Base-by-base conservation (phyloP, 2,329 filamentous ascomycete genomes). In the Colletotrichum godetiae region DNA sequence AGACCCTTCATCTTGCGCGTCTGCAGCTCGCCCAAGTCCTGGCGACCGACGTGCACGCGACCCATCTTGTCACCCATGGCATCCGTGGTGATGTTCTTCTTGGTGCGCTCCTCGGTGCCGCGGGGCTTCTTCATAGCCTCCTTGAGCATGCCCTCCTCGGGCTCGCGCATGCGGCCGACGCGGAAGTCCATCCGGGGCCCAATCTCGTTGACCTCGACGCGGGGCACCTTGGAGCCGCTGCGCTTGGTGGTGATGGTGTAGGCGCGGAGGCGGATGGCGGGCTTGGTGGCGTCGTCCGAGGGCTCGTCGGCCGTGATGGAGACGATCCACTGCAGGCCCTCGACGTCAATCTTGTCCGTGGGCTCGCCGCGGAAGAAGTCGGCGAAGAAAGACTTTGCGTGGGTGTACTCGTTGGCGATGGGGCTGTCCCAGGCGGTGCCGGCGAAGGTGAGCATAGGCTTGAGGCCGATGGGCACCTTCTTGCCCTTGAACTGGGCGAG, bases 1-100 rank as follows among this genome's bases (percentile, higher is more conserved):
- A 99, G 84, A 77, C 95, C 97, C 91, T 99, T 99, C 95, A 99
- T 98, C 91, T 99, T 99, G 81, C 97, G 92, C 66, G 95, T 97
- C 88, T 99, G 97, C 83, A 99, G 84, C 78, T 93, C 90, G 80
- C 88, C 88, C 72, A 99, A 89, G 85, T 99, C 95, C 85, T 98
- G 95, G 86, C 93, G 95, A 80, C 94, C 95, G 73, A 97, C 84
- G 83, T 99, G 97, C 75, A 99, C 93, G 78, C 95, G 92, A 75
- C 96, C 97, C 76, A 98, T 89, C 92, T 98, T 98, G 85, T 99
- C 97, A 81, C 97, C 97, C 86, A 99, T 95, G 56, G 92, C 84
- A 82, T 98, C 95, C 70, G 94, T 97, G 67, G 92, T 90, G 78
- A 99, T 93, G 84, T 99, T 99, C 93, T 99, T 99, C 93, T 98